Base-by-base conservation (phyloP, 2,329 filamentous ascomycete genomes). In the Ophiosphaerella narmari region DNA sequence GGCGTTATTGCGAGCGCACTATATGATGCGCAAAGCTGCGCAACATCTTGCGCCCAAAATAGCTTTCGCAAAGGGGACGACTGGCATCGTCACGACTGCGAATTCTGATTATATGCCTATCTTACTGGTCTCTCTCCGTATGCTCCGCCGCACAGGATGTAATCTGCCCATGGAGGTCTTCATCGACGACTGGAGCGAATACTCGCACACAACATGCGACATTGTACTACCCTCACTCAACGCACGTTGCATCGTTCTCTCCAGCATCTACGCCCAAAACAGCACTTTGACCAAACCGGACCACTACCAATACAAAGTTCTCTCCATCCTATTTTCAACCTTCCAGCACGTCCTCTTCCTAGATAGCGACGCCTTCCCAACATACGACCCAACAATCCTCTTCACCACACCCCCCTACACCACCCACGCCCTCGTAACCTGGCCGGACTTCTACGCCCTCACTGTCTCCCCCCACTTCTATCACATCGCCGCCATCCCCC, bases 291-390 rank as follows among this genome's bases (percentile, higher is more conserved):
- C 40, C 9, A 45, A 39, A 8, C 59, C 56, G 2, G 54, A 56
- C 62, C 65, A 37, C 40, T 83, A 77, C 60, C 82, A 85, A 60
- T 79, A 80, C 71, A 85, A 85, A 63, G 75, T 80, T 33, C 79
- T 84, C 55, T 75, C 82, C 4, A 77, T 85, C 14, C 71, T 86
- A 2, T 80, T 84, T 54, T 84, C 82, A 1, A 80, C 81, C 4
- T 86, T 84, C 55, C 79, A 84, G 60, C 76, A 84, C 45, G 76
- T 83, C 9, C 73, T 86, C 14, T 84, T 82, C 67, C 77, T 86
- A 60, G 83, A 86, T 59, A 79, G 80, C 47, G 82, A 85, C 59
- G 77, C 76, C 52, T 82, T 84, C 59, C 81, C 82, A 11, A 64
- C 78, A 21, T 70, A 74, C 38, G 72, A 79, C 43, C 77, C 78